These are phyloP conservation scores for Stephanodiscus minutulus DNA, from an alignment of 108 stramenopile species.

Conservation along the genomic window DNA sequence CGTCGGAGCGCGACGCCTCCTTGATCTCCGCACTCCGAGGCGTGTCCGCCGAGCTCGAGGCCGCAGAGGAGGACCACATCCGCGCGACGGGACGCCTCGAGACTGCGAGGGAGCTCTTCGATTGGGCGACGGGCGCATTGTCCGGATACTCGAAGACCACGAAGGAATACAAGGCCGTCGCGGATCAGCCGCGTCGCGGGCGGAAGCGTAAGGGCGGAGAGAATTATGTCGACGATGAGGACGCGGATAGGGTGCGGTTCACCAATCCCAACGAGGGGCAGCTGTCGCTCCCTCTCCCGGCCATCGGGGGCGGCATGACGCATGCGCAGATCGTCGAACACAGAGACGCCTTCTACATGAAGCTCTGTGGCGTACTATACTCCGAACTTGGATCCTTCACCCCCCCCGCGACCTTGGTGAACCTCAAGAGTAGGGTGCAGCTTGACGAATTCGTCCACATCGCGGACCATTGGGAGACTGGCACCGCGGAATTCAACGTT, in stretches of 20 bases:
- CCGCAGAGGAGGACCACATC: constrained; percentile 27
- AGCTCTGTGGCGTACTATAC: constrained; percentile 6
- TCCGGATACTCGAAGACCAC: too few species aligned
- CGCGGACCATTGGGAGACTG: constrained; percentile 43
- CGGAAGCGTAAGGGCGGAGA: constrained; percentile 27
- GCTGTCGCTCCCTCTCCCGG: constrained; percentile 16
- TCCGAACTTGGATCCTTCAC: constrained; percentile 13
- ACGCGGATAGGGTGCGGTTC: constrained; percentile 17
- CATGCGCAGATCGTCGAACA: constrained; percentile 13
- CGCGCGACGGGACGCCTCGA: background rate
- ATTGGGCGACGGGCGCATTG: too few species aligned
- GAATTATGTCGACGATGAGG: constrained; percentile 1
- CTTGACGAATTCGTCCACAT: constrained; percentile 32
- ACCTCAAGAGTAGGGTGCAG: constrained; percentile 30
- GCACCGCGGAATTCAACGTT: constrained; percentile 27
- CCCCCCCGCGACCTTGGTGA: constrained; percentile 15
- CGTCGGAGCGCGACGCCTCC: constrained; percentile 16
- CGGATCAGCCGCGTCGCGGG: too few species aligned
- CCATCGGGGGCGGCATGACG: constrained; percentile 27
- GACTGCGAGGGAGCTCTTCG: too few species aligned
- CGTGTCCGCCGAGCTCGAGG: constrained; percentile 19
- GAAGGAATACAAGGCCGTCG: too few species aligned
- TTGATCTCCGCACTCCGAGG: constrained; percentile 25
- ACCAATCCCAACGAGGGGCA: constrained; percentile 28
- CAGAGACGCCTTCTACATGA: constrained; percentile 26